These are phyloP conservation scores for Kregervanrija delftensis DNA, from an alignment of 805 yeast genomes.

Conservation along the genomic window DNA sequence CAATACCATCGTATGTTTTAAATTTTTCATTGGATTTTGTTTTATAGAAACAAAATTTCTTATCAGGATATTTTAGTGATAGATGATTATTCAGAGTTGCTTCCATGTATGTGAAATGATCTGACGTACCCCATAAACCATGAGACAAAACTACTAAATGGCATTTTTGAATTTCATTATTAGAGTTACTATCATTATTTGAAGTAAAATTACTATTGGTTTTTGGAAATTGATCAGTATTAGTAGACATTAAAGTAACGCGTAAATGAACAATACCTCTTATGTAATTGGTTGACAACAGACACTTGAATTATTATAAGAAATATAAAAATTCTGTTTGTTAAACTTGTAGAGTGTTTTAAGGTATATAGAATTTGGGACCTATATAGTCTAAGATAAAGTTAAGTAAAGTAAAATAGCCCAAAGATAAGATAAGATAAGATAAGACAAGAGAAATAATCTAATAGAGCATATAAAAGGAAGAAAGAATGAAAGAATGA, in stretches of 20 bases:
- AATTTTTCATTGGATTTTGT: slow-evolving; percentile 63
- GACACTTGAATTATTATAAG: not conserved
- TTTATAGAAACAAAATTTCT: slow-evolving; percentile 35
- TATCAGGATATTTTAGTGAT: slow-evolving; percentile 15
- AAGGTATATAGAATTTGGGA: too few relatives aligned
- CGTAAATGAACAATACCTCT: too few relatives aligned
- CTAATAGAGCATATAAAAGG: not conserved
- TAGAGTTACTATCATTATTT: not conserved
- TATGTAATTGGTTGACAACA: too few relatives aligned
- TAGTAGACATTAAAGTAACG: too few relatives aligned
- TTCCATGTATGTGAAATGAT: slow-evolving; percentile 59
- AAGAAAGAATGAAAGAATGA: not conserved
- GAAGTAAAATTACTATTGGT: not conserved
- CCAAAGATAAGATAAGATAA: too few relatives aligned
- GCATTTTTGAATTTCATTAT: slow-evolving; percentile 16
- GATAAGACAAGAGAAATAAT: not conserved
- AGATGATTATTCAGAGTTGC: slow-evolving; percentile 24
- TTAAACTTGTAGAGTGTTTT: too few relatives aligned
- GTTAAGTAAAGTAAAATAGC: too few relatives aligned
- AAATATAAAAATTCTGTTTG: not conserved
- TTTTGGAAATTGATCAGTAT: too few relatives aligned
- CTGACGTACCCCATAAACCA: slow-evolving; percentile 70
- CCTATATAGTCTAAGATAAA: too few relatives aligned
- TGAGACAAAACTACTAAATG: slow-evolving; percentile 56
- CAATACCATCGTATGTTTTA: slow-evolving; percentile 81